Percentiles rank a stretch among this genome's conserved stretches.
Evolutionary conservation across 1,139 yeast species (phyloP).

Genomic region (Saccharomyces hybrid): DNA sequence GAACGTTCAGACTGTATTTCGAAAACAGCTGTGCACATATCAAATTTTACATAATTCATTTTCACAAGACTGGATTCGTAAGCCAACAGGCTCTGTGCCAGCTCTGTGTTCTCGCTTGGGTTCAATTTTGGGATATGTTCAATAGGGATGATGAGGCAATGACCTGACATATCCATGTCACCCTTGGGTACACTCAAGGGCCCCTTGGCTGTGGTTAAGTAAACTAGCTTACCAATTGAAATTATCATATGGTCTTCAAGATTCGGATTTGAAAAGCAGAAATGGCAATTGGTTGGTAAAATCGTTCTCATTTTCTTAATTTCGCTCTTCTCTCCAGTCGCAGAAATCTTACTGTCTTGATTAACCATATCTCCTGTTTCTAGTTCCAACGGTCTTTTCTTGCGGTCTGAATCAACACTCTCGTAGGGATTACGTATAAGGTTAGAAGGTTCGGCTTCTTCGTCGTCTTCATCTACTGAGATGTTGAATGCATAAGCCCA

Average conservation of each 20-base stretch:
- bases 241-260: constrained; percentile 75
- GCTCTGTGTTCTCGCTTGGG: constrained; percentile 27
- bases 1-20: constrained; percentile 51
- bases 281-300: constrained; percentile 60
- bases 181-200: constrained; percentile 53
- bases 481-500: constrained; percentile 72
- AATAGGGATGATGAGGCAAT: constrained; percentile 76
- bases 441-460: constrained; percentile 15
- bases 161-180: constrained; percentile 59
- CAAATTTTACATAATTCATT: constrained; percentile 39
- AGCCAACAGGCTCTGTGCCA: constrained; percentile 36
- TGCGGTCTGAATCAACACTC: constrained; percentile 3
- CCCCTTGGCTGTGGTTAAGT: constrained; percentile 79
- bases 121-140: constrained; percentile 50
- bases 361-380: constrained; percentile 6
- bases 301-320: constrained; percentile 34
- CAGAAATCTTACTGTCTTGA: constrained; percentile 7
- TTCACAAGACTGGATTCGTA: constrained; percentile 41
- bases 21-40: constrained; percentile 46
- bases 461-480: constrained; percentile 13
- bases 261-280: constrained; percentile 75
- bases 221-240: constrained; percentile 58
- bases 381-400: constrained; percentile 13
- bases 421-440: constrained; percentile 37
- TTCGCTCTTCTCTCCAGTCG: constrained; percentile 5